These are phyloP conservation scores for Isabelozyma rhagii DNA, from an alignment of 805 yeast genomes.

Conservation along the genomic window DNA sequence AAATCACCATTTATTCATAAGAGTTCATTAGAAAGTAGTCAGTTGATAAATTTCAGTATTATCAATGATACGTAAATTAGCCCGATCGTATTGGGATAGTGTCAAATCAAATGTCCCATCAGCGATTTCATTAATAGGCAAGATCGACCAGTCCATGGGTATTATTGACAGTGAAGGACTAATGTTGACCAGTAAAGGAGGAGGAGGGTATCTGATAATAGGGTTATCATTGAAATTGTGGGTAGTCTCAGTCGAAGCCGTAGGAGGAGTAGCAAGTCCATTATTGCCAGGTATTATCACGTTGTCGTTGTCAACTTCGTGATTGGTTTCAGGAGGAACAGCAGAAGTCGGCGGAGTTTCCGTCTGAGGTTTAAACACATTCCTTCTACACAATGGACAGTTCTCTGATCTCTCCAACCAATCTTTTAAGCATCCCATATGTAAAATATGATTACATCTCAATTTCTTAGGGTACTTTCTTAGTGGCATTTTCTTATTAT, in stretches of 20 bases:
- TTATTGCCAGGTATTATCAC: constrained; percentile 1
- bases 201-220: background rate
- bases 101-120: background rate
- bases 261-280: constrained; percentile 4
- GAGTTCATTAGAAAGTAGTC: background rate
- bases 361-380: constrained; percentile 40
- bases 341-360: background rate
- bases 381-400: constrained; percentile 89
- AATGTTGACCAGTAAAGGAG: background rate
- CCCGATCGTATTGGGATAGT: background rate
- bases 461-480: constrained; percentile 69
- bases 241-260: constrained; percentile 3
- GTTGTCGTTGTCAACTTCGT: background rate
- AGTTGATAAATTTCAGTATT: background rate
- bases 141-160: constrained; percentile 29
- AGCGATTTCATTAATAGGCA: constrained; percentile 17
- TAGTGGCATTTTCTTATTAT: constrained; percentile 17
- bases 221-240: background rate
- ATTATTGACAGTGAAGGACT: constrained; percentile 12
- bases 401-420: constrained; percentile 91
- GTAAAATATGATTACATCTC: constrained; percentile 83
- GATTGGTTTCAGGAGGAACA: background rate
- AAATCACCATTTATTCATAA: background rate
- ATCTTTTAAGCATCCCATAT: constrained; percentile 82
- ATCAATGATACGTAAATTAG: background rate